Evolutionary conservation across 345 rosid genomes (phyloP).

Genomic region (Euphorbia peplus): DNA sequence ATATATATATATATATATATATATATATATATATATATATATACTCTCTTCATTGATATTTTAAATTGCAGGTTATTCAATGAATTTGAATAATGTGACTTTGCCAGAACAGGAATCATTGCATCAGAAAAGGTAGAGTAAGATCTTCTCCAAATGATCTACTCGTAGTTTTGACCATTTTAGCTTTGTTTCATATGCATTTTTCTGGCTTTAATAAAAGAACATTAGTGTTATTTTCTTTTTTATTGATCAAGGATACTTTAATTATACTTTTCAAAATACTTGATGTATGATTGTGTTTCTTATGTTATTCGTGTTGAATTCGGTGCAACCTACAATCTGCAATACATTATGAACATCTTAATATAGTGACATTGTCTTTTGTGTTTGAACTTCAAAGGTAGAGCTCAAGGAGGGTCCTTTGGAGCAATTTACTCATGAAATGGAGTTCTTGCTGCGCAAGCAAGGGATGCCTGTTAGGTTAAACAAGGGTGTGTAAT

Average conservation of each 20-base stretch:
- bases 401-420: constrained; percentile 87
- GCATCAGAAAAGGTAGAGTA: constrained; percentile 64
- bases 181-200: background rate
- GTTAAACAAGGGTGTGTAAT: constrained; percentile 65
- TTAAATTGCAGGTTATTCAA: constrained; percentile 74
- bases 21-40: no score
- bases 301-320: constrained; percentile 3
- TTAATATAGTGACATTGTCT: background rate
- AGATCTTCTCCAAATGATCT: background rate
- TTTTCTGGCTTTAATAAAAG: background rate
- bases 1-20: no score
- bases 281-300: background rate
- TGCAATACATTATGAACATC: background rate
- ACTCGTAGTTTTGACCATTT: background rate
- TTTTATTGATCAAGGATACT: background rate
- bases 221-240: background rate
- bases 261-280: background rate
- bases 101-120: constrained; percentile 78
- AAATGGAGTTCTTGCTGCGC: constrained; percentile 93
- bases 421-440: constrained; percentile 86
- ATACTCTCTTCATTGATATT: background rate
- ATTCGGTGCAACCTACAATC: background rate
- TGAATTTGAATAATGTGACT: constrained; percentile 72
- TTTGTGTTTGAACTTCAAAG: constrained; percentile 33
- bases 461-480: constrained; percentile 97